Conservation (phyloP, 495 filamentous ascomycete genomes). For the Annulohypoxylon maeteangense region DNA sequence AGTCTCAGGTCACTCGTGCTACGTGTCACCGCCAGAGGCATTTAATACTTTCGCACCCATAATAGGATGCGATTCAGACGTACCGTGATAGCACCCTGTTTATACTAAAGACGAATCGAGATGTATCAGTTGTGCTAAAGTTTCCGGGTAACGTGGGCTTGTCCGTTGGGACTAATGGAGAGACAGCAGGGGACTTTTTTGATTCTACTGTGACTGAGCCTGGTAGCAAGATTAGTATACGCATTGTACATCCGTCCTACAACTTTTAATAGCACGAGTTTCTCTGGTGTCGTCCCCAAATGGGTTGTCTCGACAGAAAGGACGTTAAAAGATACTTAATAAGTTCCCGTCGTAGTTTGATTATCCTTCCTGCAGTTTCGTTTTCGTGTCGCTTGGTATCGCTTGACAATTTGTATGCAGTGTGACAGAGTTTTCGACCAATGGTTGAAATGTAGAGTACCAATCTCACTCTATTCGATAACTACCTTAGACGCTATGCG, state of each 20-base stretch:
- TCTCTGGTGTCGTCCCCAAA: constrained; percentile 27
- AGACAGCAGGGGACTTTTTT: constrained; percentile 38
- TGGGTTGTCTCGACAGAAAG: constrained; percentile 6
- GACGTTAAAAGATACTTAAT: background rate
- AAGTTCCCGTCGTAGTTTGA: constrained; percentile 5
- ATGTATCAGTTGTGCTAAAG: constrained; percentile 33
- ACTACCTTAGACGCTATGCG: constrained; percentile 36
- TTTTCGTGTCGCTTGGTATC: constrained; percentile 42
- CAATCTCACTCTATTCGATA: constrained; percentile 34
- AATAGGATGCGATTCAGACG: constrained; percentile 38
- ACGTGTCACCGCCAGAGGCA: constrained; percentile 39
- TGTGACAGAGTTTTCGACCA: constrained; percentile 35
- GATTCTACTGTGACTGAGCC: constrained; percentile 43
- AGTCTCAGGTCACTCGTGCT: constrained; percentile 39
- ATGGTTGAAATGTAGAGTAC: constrained; percentile 16
- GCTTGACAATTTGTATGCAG: constrained; percentile 29
- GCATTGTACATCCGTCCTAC: constrained; percentile 50
- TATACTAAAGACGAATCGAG: constrained; percentile 29
- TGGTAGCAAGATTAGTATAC: constrained; percentile 49
- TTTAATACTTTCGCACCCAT: constrained; percentile 42
- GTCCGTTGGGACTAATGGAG: constrained; percentile 31
- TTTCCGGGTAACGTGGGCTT: constrained; percentile 31
- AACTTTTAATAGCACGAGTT: constrained; percentile 48
- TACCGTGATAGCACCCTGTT: constrained; percentile 38
- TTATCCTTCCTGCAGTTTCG: constrained; percentile 27